Evolutionary conservation across 2,329 filamentous ascomycete species (phyloP), one percentile per base, ranked within the genome.

Genomic region (Alternaria conjuncta): DNA sequence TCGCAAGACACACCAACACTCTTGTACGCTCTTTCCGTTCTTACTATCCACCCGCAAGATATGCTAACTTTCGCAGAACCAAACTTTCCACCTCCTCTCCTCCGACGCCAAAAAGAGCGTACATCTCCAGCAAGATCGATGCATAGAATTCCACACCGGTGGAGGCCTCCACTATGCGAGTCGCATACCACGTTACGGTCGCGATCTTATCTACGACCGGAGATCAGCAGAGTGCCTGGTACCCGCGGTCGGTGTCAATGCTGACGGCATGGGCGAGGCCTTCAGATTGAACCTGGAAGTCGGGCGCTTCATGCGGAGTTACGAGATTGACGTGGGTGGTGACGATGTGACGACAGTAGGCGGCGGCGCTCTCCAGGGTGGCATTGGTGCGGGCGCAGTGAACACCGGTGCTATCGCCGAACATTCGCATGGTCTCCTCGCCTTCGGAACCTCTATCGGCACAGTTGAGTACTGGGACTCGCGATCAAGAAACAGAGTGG

Each of bases 401-500:
- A 97, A 98, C 76, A 90, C 90, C 8, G 95, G 89, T 12, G 91
- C 94, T 4, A 88, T 97, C 64, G 96, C 96, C 4, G 93, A 97
- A 77, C 87, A 90, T 44, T 94, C 92, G 51, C 96, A 99, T 79
- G 96, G 96, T 60, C 85, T 99, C 5, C 86, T 94, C 32, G 94
- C 95, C 0, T 99, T 99, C 73, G 96, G 96, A 56, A 99, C 96
- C 1, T 94, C 93, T 3, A 84, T 96, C 60, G 95, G 96, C n/a
- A 97, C 95, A 1, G 93, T 98, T 25, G 96, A 99, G 78, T 95
- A 98, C 75, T 99, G 94, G 93, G 96, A 99, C 77, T 88, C 94
- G 1, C 88, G 96, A 63, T 94, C 92, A 28, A 91, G 93, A 76
- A 91, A 90, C 58, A 87, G 93, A 61, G 91, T 95, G 11, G 94